These are phyloP conservation scores for Fusarium chuoi DNA, from an alignment of 2,329 filamentous ascomycete genomes.

Conservation along the genomic window DNA sequence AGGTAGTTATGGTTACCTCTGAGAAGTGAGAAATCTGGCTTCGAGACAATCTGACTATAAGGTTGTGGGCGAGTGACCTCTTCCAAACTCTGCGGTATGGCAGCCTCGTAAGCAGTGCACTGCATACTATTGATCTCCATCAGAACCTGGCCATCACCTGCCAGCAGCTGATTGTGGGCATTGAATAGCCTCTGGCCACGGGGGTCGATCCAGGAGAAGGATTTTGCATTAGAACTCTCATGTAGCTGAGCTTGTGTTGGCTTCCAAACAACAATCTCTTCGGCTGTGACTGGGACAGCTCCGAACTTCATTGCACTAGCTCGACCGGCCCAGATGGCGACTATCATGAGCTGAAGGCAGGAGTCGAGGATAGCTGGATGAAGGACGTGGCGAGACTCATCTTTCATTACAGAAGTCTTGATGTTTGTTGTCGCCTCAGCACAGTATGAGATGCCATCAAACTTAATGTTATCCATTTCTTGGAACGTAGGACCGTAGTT, in stretches of 20 bases:
- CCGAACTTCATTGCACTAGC: background rate
- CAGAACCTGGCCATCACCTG: background rate
- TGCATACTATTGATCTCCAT: background rate
- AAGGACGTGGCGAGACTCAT: background rate
- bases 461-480: background rate
- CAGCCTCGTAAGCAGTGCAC: background rate
- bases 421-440: background rate
- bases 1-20: background rate
- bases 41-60: background rate
- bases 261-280: background rate
- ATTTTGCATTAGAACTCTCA: background rate
- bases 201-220: background rate
- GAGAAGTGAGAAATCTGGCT: background rate
- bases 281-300: background rate
- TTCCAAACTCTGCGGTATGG: background rate
- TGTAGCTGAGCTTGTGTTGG: background rate
- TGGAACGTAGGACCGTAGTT: background rate
- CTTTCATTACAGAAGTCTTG: background rate
- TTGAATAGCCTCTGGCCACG: background rate
- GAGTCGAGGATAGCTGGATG: background rate
- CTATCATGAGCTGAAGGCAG: background rate
- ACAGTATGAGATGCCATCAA: background rate
- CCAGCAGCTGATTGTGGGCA: background rate
- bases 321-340: background rate
- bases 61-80: background rate